A percentile compares a stretch with the other conserved stretches of the same genome.
These are phyloP conservation scores for Rhizophora apiculata DNA, from an alignment of 345 rosid genomes.

Conservation along the genomic window DNA sequence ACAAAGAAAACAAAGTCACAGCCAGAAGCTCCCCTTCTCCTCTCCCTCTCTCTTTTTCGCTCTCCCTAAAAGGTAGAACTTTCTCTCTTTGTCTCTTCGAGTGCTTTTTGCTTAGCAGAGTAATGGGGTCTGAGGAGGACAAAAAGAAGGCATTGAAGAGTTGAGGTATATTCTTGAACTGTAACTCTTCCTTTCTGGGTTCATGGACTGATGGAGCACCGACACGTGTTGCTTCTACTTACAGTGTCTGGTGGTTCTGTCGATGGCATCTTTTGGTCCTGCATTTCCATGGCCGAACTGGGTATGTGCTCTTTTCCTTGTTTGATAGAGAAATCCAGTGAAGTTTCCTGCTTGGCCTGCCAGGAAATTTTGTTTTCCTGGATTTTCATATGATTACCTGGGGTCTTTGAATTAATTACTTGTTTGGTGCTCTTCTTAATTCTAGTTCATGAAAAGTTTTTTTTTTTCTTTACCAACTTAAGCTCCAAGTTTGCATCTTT, in stretches of 20 bases:
- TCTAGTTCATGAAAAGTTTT: background rate
- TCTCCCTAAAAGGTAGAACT: background rate
- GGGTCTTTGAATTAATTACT: background rate
- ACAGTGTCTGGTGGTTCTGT: constrained; percentile 7
- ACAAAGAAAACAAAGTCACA: background rate
- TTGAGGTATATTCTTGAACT: background rate
- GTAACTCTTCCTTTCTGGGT: background rate
- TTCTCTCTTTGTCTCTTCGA: background rate
- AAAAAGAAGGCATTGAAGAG: constrained; percentile 3
- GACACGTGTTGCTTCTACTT: constrained; percentile 24
- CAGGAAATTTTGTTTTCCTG: background rate
- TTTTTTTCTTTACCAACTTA: background rate
- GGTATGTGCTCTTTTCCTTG: constrained; percentile 13
- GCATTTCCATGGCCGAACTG: constrained; percentile 20
- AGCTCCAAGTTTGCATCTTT: background rate
- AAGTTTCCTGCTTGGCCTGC: constrained; percentile 20
- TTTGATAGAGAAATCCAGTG: background rate
- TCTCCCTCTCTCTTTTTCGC: background rate
- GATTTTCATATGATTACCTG: background rate
- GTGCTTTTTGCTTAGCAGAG: constrained; percentile 8
- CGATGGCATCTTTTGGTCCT: constrained; percentile 14
- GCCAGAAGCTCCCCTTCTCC: background rate
- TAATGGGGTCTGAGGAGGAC: background rate
- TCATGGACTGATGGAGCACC: constrained; percentile 21
- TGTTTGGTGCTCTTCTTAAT: no score